Conservation (phyloP, 2,329 filamentous ascomycete genomes). For the Arthrobotrys musiformis region DNA sequence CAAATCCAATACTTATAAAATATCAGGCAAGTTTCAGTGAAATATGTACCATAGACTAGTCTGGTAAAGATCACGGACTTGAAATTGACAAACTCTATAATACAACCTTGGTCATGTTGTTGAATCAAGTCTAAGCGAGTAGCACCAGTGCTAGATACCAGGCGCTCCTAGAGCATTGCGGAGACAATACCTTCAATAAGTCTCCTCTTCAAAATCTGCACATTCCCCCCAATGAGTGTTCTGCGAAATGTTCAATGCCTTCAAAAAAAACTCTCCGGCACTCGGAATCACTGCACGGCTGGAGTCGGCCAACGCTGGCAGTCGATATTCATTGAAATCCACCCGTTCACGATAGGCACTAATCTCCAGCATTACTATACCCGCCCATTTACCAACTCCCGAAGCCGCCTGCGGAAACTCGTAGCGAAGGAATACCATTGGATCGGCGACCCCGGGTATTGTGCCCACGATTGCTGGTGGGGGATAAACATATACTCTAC, state of each 20-base stretch:
- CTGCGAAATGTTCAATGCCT: slow-evolving; percentile 14
- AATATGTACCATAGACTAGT: too few species aligned
- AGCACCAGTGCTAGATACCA: neutral
- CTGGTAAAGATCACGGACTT: too few species aligned
- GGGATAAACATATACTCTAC: neutral
- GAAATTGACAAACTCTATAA: too few species aligned
- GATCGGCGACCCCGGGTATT: slow-evolving; percentile 3
- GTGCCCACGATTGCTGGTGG: neutral
- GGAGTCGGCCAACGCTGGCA: too few species aligned
- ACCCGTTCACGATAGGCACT: slow-evolving; percentile 20
- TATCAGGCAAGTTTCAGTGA: too few species aligned
- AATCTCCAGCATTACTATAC: slow-evolving; percentile 15
- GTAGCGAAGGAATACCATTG: neutral
- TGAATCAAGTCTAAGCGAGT: too few species aligned
- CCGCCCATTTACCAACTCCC: neutral
- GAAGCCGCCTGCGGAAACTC: neutral
- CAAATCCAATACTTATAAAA: too few species aligned
- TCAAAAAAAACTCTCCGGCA: slow-evolving; percentile 35
- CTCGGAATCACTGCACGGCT: neutral
- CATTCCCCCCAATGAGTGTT: neutral
- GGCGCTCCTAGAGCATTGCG: too few species aligned
- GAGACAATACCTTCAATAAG: neutral
- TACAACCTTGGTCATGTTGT: too few species aligned
- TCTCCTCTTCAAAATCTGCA: neutral
- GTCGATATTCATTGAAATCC: slow-evolving; percentile 23